Evolutionary conservation across 768 basidiomycete genomes (phyloP).

Genomic region (Phlegmacium glaucopus): DNA sequence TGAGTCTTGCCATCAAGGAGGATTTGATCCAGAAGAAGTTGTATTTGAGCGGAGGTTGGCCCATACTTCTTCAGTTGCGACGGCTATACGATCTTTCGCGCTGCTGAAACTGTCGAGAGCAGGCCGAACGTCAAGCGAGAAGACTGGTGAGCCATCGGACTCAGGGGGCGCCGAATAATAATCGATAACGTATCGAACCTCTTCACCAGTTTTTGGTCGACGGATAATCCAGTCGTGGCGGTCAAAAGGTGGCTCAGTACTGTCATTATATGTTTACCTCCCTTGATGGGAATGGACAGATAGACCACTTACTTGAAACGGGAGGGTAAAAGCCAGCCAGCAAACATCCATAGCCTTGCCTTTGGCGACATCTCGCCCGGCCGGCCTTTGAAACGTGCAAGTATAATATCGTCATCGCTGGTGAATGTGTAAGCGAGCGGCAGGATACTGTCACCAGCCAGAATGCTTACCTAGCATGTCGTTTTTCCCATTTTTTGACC

Average conservation of each 20-base stretch:
- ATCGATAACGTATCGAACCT: slow-evolving; percentile 96
- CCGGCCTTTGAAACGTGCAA: slow-evolving; percentile 83
- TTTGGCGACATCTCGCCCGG: slow-evolving; percentile 96
- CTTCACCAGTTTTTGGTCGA: slow-evolving; percentile 71
- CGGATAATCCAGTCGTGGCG: slow-evolving; percentile 97
- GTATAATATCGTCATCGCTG: slow-evolving; percentile 67
- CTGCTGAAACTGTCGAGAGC: slow-evolving; percentile 85
- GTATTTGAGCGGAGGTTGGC: slow-evolving; percentile 35
- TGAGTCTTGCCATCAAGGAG: not conserved
- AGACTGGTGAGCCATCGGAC: slow-evolving; percentile 89
- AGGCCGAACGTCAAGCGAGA: slow-evolving; percentile 92
- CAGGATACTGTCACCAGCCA: not conserved
- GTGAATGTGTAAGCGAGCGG: slow-evolving; percentile 2
- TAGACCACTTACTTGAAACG: slow-evolving; percentile 72
- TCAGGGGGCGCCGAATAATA: slow-evolving; percentile 95
- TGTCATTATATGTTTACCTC: slow-evolving; percentile 26
- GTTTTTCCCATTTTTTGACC: slow-evolving; percentile 89
- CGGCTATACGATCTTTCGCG: slow-evolving; percentile 66
- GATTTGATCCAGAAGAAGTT: slow-evolving; percentile 12
- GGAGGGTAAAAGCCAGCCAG: slow-evolving; percentile 86
- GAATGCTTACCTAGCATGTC: slow-evolving; percentile 52
- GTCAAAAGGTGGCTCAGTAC: slow-evolving; percentile 92
- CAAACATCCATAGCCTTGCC: slow-evolving; percentile 81
- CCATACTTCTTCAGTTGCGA: slow-evolving; percentile 72
- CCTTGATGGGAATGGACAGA: not conserved